A percentile compares a stretch with the other conserved stretches of the same genome.
Conservation (phyloP, 257 asterid species). For the Solanum pinnatisectum region DNA sequence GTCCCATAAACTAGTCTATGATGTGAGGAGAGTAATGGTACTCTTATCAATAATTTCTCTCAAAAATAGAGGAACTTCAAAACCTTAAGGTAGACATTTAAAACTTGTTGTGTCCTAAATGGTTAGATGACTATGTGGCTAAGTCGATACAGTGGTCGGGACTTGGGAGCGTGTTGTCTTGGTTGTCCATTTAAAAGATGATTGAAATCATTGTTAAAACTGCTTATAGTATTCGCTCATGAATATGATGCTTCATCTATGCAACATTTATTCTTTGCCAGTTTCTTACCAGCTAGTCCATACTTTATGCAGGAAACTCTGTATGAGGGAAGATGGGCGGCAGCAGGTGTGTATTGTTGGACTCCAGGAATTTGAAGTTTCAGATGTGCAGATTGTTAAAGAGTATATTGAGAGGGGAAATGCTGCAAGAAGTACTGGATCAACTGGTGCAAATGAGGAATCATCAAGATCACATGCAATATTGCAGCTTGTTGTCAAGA, state of each 20-base stretch:
- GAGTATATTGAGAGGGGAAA: conserved; percentile 96
- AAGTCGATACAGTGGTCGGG: not conserved
- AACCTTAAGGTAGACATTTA: not conserved
- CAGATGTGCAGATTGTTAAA: conserved; percentile 89
- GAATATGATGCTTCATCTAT: not conserved
- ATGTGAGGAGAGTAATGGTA: not conserved
- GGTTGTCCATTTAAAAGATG: not conserved
- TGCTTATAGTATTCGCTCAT: not conserved
- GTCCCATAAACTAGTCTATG: not conserved
- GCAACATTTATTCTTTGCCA: not conserved
- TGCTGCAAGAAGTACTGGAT: conserved; percentile 95
- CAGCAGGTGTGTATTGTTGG: conserved; percentile 99
- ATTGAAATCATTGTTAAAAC: not conserved
- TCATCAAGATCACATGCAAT: conserved; percentile 98
- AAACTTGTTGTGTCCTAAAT: not conserved
- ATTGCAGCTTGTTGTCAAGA: conserved; percentile 86
- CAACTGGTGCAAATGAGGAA: conserved; percentile 99
- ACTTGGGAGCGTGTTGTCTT: not conserved
- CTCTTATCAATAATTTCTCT: not conserved
- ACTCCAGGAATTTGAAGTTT: conserved; percentile 97
- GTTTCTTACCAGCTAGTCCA: not conserved
- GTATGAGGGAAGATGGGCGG: conserved; percentile 99
- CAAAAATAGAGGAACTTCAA: not conserved
- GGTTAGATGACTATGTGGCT: not conserved
- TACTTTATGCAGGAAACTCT: conserved; percentile 57